A percentile compares a stretch with the other conserved stretches of the same genome.
Conservation (phyloP, 441 rosid genomes). For the Eutrema salsugineum region DNA sequence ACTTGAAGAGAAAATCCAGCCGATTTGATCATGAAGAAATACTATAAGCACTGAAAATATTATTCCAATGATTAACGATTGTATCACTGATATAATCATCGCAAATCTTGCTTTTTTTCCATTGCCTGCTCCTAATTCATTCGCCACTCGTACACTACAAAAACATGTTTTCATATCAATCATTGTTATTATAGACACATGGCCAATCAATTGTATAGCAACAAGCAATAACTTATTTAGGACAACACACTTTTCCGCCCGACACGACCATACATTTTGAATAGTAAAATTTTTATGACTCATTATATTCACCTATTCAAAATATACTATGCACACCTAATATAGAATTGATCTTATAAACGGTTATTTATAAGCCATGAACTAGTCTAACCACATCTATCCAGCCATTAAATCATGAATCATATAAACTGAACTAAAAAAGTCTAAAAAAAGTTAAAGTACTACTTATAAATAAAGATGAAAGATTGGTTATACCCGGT, state of each 20-base stretch:
- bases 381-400: not conserved
- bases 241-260: too few species aligned
- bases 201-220: too few species aligned
- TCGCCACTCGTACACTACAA: conserved; percentile 66
- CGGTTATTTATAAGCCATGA: not conserved
- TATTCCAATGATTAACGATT: conserved; percentile 52
- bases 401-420: not conserved
- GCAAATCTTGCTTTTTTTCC: conserved; percentile 66
- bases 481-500: conserved; percentile 43
- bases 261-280: too few species aligned
- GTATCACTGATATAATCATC: conserved; percentile 43
- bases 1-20: conserved; percentile 56
- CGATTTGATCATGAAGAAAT: conserved; percentile 41
- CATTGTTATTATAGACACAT: too few species aligned
- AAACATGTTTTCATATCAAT: not conserved
- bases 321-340: too few species aligned
- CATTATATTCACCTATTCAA: too few species aligned
- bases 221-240: not conserved
- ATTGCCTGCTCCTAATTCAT: conserved; percentile 72
- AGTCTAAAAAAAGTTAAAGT: not conserved
- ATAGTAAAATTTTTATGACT: too few species aligned
- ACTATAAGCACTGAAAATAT: conserved; percentile 43
- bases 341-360: too few species aligned
- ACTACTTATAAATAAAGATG: not conserved
- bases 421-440: not conserved